Conservation (phyloP, 208 protist genomes). For the Leishmania arabica region DNA sequence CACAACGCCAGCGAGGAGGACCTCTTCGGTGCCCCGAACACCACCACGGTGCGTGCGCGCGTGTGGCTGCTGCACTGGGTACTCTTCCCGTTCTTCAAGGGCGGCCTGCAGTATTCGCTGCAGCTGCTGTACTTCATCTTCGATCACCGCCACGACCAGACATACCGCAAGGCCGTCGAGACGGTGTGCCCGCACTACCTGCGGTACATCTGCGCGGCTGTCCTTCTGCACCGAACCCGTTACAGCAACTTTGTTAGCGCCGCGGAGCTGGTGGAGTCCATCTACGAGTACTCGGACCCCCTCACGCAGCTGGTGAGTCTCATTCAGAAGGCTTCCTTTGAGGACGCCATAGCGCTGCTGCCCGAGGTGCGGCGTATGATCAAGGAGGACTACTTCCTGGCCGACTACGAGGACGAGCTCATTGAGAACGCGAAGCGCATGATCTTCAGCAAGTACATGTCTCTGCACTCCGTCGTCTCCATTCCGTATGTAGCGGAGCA, state of each 20-base stretch:
- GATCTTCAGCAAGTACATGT: conserved; percentile 89
- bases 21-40: conserved; percentile 57
- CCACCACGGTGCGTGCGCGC: conserved; percentile 70
- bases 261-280: conserved; percentile 61
- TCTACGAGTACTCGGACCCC: conserved; percentile 90
- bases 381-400: conserved; percentile 86
- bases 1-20: conserved; percentile 78
- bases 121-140: conserved; percentile 87
- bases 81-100: conserved; percentile 94
- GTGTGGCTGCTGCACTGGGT: conserved; percentile 92
- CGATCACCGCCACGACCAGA: conserved; percentile 62
- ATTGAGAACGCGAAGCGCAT: conserved; percentile 77
- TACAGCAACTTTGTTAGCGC: conserved; percentile 68
- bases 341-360: conserved; percentile 77
- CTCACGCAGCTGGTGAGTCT: conserved; percentile 82
- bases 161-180: conserved; percentile 86
- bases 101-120: conserved; percentile 74
- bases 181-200: conserved; percentile 91
- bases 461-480: conserved; percentile 83
- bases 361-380: conserved; percentile 65
- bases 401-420: conserved; percentile 65
- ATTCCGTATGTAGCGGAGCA: conserved; percentile 86
- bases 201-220: conserved; percentile 89
- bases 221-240: conserved; percentile 81
- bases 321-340: conserved; percentile 73